Evolutionary conservation across 2,329 filamentous ascomycete species (phyloP), one percentile per base, ranked within the genome.

Genomic region (Colletotrichum sansevieriae): DNA sequence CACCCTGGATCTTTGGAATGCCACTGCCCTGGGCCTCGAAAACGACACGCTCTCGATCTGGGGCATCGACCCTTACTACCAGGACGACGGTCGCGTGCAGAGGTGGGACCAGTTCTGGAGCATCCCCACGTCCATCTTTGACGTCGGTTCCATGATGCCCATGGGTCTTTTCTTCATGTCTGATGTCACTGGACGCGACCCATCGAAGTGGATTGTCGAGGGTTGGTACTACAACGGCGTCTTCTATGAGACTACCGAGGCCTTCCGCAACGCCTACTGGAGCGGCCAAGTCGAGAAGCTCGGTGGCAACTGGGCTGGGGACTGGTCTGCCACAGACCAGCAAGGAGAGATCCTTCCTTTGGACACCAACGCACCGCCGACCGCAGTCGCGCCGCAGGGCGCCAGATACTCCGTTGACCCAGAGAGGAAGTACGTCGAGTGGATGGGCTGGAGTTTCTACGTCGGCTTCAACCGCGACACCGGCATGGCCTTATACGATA

Each of bases 211-310:
- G 87, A 78, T 74, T 13, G 73, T 87, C 0, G 77, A 81, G 18
- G 84, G 83, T 2, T 88, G 86, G 84, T 82, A 85, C 15, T 88
- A 87, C 72, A 83, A 87, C 65, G 82, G 82, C 51, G 74, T 84
- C n/a, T 84, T 84, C 69, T 90, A 88, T 72, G 74, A 79, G 37
- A 83, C 82, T 4, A 84, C 83, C 1, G 78, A 85, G 18, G 80
- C 79, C 4, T 84, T 88, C 74, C 76, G 83, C 39, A 71, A 63
- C 0, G 84, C 84, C 2, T 83, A 81, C 72, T 80, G 76, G 63
- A 75, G 75, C 22, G 76, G 78, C 3, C 78, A 75, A 4, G 85
- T 88, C 68, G 78, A 81, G 55, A 86, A 84, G 72, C 78, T 84
- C 22, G 77, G 78, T 35, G 76, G 82, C 22, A 84, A 84, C 52